These are phyloP conservation scores for Paracoccidioides brasiliensis DNA, from an alignment of 2,329 filamentous ascomycete genomes.

Conservation along the genomic window DNA sequence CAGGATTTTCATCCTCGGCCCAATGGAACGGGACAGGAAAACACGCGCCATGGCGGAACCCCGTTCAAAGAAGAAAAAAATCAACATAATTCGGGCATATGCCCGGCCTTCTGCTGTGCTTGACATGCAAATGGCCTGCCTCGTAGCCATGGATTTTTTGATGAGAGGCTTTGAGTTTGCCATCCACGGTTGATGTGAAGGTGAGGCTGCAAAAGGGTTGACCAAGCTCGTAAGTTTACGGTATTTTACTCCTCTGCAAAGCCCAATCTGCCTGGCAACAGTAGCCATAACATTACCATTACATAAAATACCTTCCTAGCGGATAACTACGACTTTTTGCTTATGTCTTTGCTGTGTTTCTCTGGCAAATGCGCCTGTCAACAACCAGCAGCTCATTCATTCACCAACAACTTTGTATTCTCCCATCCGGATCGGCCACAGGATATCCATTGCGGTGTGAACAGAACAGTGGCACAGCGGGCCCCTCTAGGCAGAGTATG, in stretches of 20 bases:
- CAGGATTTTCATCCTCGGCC: slow-evolving; percentile 1
- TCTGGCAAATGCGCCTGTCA: too few relatives aligned
- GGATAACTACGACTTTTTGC: background rate
- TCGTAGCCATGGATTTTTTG: too few relatives aligned
- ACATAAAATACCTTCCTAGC: background rate
- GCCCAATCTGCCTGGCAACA: too few relatives aligned
- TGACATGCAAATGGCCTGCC: background rate
- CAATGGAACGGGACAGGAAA: slow-evolving; percentile 1
- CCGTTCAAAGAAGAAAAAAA: too few relatives aligned
- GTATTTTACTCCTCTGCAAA: background rate
- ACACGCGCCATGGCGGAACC: background rate
- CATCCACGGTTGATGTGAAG: too few relatives aligned
- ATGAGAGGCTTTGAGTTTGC: too few relatives aligned
- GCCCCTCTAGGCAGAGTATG: background rate
- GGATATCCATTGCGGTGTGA: background rate
- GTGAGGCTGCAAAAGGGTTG: too few relatives aligned
- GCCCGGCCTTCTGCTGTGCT: background rate
- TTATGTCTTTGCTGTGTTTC: too few relatives aligned
- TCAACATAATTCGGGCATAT: background rate
- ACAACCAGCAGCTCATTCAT: too few relatives aligned
- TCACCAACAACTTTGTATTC: too few relatives aligned
- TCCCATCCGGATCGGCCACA: background rate
- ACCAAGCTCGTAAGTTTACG: background rate
- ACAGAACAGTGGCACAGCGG: background rate
- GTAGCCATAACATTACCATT: background rate